These are phyloP conservation scores for Orychophragmus violaceus DNA, from an alignment of 345 rosid genomes.

Conservation along the genomic window DNA sequence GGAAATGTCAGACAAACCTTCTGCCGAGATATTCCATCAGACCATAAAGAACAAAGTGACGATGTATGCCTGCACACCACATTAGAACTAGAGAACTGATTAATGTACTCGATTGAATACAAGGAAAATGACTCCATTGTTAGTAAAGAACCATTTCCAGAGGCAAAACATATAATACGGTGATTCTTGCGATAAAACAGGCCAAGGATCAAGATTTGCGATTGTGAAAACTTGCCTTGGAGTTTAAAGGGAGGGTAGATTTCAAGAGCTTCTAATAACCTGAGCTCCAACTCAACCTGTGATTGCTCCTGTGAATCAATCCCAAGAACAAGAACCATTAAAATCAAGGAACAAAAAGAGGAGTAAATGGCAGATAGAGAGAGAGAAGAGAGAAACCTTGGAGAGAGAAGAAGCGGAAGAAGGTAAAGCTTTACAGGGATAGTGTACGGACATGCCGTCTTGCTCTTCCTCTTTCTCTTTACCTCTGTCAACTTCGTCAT, in stretches of 20 bases:
- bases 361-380: background rate
- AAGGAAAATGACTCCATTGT: background rate
- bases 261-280: conserved; percentile 81
- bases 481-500: conserved; percentile 31
- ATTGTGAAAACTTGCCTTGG: conserved; percentile 39
- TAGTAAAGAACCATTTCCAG: background rate
- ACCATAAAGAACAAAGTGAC: conserved; percentile 88
- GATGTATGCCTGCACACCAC: conserved; percentile 67
- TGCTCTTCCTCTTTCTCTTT: conserved; percentile 61
- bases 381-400: conserved; percentile 45
- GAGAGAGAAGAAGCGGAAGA: conserved; percentile 94
- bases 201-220: background rate
- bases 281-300: conserved; percentile 92
- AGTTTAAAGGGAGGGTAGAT: conserved; percentile 85
- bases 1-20: conserved; percentile 46
- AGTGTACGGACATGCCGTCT: conserved; percentile 89
- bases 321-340: conserved; percentile 5
- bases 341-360: background rate
- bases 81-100: background rate
- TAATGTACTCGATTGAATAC: background rate
- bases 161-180: background rate
- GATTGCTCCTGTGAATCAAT: conserved; percentile 61
- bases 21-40: conserved; percentile 79
- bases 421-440: conserved; percentile 91
- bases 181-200: background rate